Conservation (phyloP, 805 yeast genomes). For the Soucietia sequanensis region DNA sequence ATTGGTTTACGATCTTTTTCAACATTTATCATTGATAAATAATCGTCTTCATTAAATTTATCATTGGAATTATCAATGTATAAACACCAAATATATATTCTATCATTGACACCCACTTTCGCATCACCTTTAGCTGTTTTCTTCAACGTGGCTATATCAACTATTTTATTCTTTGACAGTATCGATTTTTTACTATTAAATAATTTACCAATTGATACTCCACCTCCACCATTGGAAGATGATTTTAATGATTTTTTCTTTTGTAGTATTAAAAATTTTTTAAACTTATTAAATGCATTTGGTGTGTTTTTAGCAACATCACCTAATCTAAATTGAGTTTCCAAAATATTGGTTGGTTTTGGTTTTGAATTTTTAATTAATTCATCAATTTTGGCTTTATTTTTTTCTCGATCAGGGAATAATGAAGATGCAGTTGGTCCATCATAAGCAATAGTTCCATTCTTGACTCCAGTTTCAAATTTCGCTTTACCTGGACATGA, state of each 20-base stretch:
- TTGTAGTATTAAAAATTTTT: conserved; percentile 26
- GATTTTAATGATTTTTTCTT: conserved; percentile 7
- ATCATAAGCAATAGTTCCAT: conserved; percentile 7
- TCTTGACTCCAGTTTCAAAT: neutral
- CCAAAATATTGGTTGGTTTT: conserved; percentile 24
- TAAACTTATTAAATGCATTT: conserved; percentile 26
- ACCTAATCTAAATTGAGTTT: conserved; percentile 25
- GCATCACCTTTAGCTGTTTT: conserved; percentile 53
- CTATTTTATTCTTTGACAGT: conserved; percentile 7
- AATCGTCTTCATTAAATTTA: conserved; percentile 23
- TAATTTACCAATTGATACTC: conserved; percentile 2
- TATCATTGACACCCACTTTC: conserved; percentile 40
- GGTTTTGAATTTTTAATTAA: conserved; percentile 12
- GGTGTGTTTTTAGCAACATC: conserved; percentile 19
- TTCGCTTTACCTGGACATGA: conserved; percentile 24
- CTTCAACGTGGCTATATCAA: conserved; percentile 34
- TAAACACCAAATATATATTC: conserved; percentile 50
- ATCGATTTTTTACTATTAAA: neutral
- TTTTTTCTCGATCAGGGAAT: conserved; percentile 52
- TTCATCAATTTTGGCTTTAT: conserved; percentile 34
- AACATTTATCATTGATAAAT: conserved; percentile 20
- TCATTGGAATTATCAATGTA: conserved; percentile 31
- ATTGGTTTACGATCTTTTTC: conserved; percentile 32
- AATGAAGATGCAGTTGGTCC: conserved; percentile 44
- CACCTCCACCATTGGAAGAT: no score